A percentile compares a stretch with the other conserved stretches of the same genome.
Evolutionary conservation across 257 asterid genomes (phyloP).

Genomic region (Gentiana straminea): DNA sequence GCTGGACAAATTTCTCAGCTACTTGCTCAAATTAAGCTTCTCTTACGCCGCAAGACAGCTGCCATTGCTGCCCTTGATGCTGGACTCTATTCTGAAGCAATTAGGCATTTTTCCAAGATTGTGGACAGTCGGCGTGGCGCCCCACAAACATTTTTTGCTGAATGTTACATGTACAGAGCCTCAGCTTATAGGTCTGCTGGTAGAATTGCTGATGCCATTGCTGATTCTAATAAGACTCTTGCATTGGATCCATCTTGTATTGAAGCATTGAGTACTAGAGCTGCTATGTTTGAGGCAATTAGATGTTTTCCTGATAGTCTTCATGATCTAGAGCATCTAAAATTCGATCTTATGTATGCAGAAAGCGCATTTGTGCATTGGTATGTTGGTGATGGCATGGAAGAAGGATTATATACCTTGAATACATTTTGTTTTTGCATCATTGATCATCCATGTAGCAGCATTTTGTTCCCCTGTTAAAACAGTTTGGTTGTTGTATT

Average conservation of each 20-base stretch:
- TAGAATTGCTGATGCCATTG: constrained; percentile 50
- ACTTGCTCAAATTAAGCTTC: constrained; percentile 49
- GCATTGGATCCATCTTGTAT: constrained; percentile 79
- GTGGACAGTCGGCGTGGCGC: constrained; percentile 58
- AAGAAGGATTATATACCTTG: constrained; percentile 2
- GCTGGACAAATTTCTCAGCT: constrained; percentile 41
- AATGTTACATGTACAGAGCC: constrained; percentile 51
- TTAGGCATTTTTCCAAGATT: constrained; percentile 53
- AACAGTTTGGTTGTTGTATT: too few species aligned
- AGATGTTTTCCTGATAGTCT: constrained; percentile 78
- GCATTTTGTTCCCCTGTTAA: too few species aligned
- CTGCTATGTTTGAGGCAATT: constrained; percentile 59
- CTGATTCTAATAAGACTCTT: constrained; percentile 52
- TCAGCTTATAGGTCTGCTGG: constrained; percentile 48
- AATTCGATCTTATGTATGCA: constrained; percentile 32
- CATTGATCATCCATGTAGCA: too few species aligned
- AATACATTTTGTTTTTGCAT: too few species aligned
- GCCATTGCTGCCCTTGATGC: constrained; percentile 67
- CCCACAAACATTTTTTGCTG: constrained; percentile 54
- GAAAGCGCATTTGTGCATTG: constrained; percentile 14
- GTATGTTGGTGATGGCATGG: constrained; percentile 15
- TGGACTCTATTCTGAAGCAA: constrained; percentile 52
- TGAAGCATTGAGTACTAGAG: constrained; percentile 67
- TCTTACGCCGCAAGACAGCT: constrained; percentile 53
- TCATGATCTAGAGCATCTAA: constrained; percentile 88